These are phyloP conservation scores for Styphnolobium japonicum DNA, from an alignment of 306 rosid genomes.

Conservation along the genomic window DNA sequence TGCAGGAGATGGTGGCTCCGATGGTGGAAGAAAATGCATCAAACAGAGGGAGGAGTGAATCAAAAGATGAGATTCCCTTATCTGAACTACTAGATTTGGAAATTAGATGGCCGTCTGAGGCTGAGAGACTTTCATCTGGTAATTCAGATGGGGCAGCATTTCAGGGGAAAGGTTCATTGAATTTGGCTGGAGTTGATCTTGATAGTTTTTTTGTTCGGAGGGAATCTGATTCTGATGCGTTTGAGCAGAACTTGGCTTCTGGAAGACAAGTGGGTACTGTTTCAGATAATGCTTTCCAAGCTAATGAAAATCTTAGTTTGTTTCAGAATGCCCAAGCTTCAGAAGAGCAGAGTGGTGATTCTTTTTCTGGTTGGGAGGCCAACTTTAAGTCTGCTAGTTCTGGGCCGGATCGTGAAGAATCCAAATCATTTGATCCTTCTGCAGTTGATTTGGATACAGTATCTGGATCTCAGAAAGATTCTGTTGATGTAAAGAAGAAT, in stretches of 20 bases:
- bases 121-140: slow-evolving; percentile 40
- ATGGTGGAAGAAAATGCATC: slow-evolving; percentile 40
- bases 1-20: slow-evolving; percentile 68
- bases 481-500: slow-evolving; percentile 32
- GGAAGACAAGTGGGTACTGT: slow-evolving; percentile 18
- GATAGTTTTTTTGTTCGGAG: slow-evolving; percentile 49
- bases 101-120: slow-evolving; percentile 69
- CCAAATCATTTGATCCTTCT: slow-evolving; percentile 48
- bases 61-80: slow-evolving; percentile 56
- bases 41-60: slow-evolving; percentile 40
- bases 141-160: slow-evolving; percentile 25
- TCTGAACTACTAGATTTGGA: slow-evolving; percentile 72
- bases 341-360: slow-evolving; percentile 43
- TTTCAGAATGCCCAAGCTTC: slow-evolving; percentile 55
- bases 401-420: slow-evolving; percentile 34
- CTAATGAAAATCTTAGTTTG: slow-evolving; percentile 47
- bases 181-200: slow-evolving; percentile 59
- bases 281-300: slow-evolving; percentile 32
- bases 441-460: slow-evolving; percentile 41
- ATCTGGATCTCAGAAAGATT: slow-evolving; percentile 41
- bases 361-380: slow-evolving; percentile 76
- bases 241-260: slow-evolving; percentile 26
- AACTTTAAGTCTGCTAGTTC: slow-evolving; percentile 58
- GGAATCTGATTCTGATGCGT: slow-evolving; percentile 33
- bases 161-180: slow-evolving; percentile 44